Conservation (phyloP, 345 rosid species). For the Capsella bursapastoris region DNA sequence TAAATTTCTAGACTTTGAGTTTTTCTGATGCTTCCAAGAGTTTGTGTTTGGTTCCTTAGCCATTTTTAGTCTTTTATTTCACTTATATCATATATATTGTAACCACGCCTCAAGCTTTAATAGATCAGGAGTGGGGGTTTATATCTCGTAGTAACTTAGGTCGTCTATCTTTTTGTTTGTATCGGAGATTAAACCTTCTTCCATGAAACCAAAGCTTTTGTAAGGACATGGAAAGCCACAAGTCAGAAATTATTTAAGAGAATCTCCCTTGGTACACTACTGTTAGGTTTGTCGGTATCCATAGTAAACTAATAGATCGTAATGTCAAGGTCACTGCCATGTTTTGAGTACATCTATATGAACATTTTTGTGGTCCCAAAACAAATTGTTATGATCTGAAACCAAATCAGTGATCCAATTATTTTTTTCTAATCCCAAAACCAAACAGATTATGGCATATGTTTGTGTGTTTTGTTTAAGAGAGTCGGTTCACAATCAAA, state of each 20-base stretch:
- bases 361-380: conserved; percentile 25
- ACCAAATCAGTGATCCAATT: not conserved
- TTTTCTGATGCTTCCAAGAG: conserved; percentile 59
- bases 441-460: not conserved
- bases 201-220: conserved; percentile 37
- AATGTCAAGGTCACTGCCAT: conserved; percentile 27
- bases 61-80: conserved; percentile 32
- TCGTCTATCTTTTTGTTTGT: conserved; percentile 5
- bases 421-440: not conserved
- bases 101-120: conserved; percentile 20
- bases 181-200: conserved; percentile 38
- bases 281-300: conserved; percentile 28
- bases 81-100: conserved; percentile 17
- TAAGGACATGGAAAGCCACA: conserved; percentile 35
- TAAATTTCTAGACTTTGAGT: conserved; percentile 95
- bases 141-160: conserved; percentile 25
- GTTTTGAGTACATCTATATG: conserved; percentile 8
- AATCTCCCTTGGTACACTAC: conserved; percentile 21
- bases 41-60: conserved; percentile 40
- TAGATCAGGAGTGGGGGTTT: conserved; percentile 8
- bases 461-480: not conserved
- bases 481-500: conserved; percentile 8
- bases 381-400: not conserved
- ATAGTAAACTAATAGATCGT: conserved; percentile 6
- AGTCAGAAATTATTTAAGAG: conserved; percentile 24